Evolutionary conservation across 1,284 basidiomycete genomes (phyloP).

Genomic region (Puccinia sorghi): DNA sequence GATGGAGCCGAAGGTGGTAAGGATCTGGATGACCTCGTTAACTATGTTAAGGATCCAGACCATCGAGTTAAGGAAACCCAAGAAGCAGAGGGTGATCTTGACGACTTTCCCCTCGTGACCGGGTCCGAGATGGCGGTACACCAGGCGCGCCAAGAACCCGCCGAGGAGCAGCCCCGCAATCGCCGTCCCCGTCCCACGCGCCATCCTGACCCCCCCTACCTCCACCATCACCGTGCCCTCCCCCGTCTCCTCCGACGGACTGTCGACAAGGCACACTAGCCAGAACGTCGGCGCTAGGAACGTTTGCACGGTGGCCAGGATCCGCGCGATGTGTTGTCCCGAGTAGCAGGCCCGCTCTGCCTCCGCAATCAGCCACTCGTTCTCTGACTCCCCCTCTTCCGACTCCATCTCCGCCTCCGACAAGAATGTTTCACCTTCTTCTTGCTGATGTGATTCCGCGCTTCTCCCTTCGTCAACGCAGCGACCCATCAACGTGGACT

Average conservation of each 20-base stretch:
- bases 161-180: background rate
- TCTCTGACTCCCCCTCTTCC: constrained; percentile 48
- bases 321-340: background rate
- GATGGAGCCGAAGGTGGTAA: constrained; percentile 5
- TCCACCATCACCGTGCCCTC: background rate
- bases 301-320: constrained; percentile 5
- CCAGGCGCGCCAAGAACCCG: background rate
- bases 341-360: constrained; percentile 19
- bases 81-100: constrained; percentile 65
- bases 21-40: constrained; percentile 76
- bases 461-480: background rate
- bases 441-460: background rate
- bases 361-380: background rate
- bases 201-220: background rate
- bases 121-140: background rate
- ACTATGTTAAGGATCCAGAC: constrained; percentile 96
- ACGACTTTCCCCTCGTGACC: background rate
- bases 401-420: constrained; percentile 51
- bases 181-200: background rate
- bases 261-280: background rate
- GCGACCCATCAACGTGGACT: background rate
- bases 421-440: too few relatives aligned
- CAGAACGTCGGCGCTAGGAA: constrained; percentile 18
- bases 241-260: background rate
- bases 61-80: constrained; percentile 83